Base-by-base conservation (phyloP, 2,329 filamentous ascomycete species). In the Fusarium globosum region DNA sequence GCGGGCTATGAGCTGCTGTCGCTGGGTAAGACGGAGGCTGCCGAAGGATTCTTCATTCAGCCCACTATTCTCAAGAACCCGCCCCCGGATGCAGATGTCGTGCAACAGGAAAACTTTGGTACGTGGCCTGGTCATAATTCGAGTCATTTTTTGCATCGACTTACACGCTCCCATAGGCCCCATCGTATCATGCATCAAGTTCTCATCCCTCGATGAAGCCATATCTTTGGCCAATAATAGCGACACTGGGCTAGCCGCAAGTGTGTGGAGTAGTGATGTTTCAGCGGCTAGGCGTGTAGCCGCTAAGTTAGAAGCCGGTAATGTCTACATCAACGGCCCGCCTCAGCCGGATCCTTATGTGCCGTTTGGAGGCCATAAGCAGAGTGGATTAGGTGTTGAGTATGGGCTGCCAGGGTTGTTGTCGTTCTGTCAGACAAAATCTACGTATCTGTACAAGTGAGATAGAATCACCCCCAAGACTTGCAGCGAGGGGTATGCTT, bases 71-170 rank as follows among this genome's bases (percentile, higher is more conserved):
- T 62, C 21, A 57, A 41, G 41, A 57, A 39, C n/a, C 60, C 60
- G 21, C 26, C 60, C 1, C 33, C 28, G 13, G 23, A 58, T 26
- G 41, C 60, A 26, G n/a, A 58, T 4, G 39, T 48, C 10, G 41
- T 39, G 15, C 60, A 62, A 35, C 51, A 62, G 7, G 60, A 62
- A 15, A 62, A 62, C 13, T 62, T 62, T 62, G 60, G 60, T 62
- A 58, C 51, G 60, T 62, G 26, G 46, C 26, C 28, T 1, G 18
- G 28, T n/a, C 8, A 39, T 23, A 5, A 43, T 4, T 18, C n/a
- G 15, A 43, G 41, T 43, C 41, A 43, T 43, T 43, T n/a, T n/a
- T 12, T 18, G n/a, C n/a, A 23, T 43, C 41, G 4, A 43, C 59
- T 61, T n/a, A 61, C 48, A 14, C 26, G 16, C 30, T 16, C 26